These are phyloP conservation scores for Tulasnella sp. DNA, from an alignment of 768 basidiomycete genomes.

Conservation along the genomic window DNA sequence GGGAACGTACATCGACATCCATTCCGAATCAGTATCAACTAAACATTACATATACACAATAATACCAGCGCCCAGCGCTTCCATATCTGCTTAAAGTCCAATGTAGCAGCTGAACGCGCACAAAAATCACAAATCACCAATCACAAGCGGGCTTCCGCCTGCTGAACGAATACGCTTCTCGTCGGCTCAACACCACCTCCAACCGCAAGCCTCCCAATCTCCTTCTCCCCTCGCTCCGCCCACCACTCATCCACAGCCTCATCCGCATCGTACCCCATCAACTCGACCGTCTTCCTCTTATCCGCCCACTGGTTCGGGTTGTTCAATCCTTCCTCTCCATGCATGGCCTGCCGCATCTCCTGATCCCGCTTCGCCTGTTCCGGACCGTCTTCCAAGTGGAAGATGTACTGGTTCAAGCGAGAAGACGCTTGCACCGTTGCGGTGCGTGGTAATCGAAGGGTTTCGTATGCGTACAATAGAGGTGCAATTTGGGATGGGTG, in stretches of 20 bases:
- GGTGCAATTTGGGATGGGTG: constrained; percentile 42
- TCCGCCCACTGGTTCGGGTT: constrained; percentile 60
- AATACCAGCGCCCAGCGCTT: not conserved
- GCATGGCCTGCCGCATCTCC: constrained; percentile 50
- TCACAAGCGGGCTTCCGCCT: not conserved
- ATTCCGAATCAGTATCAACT: not conserved
- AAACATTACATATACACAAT: not conserved
- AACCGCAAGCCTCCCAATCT: constrained; percentile 18
- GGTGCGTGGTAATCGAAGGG: constrained; percentile 49
- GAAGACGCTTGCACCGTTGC: constrained; percentile 48
- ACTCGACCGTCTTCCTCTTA: constrained; percentile 43
- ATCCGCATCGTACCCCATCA: constrained; percentile 41
- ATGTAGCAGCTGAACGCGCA: not conserved
- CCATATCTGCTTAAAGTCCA: not conserved
- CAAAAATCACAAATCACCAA: too few relatives aligned
- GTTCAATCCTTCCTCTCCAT: constrained; percentile 32
- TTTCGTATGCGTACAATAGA: constrained; percentile 51
- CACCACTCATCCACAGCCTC: constrained; percentile 27
- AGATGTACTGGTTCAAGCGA: constrained; percentile 50
- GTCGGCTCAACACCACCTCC: not conserved
- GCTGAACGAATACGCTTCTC: not conserved
- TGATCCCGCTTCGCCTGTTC: constrained; percentile 50
- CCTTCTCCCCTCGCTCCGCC: constrained; percentile 25
- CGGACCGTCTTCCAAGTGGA: constrained; percentile 55
- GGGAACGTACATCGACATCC: not conserved